Conservation (phyloP, 2,329 filamentous ascomycete genomes). For the Atkinsonella texensis region DNA sequence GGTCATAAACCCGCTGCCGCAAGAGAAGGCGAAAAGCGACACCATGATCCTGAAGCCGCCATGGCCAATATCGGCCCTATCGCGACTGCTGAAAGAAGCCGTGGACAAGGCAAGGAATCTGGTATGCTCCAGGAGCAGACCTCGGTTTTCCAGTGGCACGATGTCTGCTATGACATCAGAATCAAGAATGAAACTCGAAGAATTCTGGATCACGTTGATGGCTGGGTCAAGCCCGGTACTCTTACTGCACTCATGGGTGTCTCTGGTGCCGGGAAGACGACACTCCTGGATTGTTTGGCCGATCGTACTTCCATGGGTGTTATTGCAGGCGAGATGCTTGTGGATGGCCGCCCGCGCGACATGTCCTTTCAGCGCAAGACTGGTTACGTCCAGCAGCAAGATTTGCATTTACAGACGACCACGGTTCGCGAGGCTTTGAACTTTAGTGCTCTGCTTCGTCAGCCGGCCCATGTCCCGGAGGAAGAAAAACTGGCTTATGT, state of each 20-base stretch:
- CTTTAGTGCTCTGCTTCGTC: conserved; percentile 77
- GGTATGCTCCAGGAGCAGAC: conserved; percentile 44
- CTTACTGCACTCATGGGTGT: conserved; percentile 86
- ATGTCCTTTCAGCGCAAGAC: conserved; percentile 83
- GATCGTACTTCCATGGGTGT: conserved; percentile 82
- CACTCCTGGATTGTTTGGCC: conserved; percentile 74
- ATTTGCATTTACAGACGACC: conserved; percentile 72
- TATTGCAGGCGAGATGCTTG: conserved; percentile 70
- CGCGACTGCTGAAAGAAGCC: conserved; percentile 31
- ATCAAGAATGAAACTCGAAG: conserved; percentile 66
- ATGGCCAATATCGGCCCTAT: conserved; percentile 36
- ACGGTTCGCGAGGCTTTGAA: conserved; percentile 80
- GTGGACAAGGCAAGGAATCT: conserved; percentile 24
- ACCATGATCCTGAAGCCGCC: conserved; percentile 46
- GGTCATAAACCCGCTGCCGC: conserved; percentile 49
- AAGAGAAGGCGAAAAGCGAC: conserved; percentile 47
- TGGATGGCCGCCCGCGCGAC: conserved; percentile 55
- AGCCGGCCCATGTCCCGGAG: conserved; percentile 60
- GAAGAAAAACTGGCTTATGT: conserved; percentile 79
- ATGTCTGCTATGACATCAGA: conserved; percentile 66
- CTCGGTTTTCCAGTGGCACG: conserved; percentile 74
- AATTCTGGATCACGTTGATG: conserved; percentile 76
- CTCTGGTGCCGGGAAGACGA: conserved; percentile 89
- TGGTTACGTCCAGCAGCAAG: conserved; percentile 85
- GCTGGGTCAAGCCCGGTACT: conserved; percentile 89